Conservation (phyloP, 2,329 filamentous ascomycete species). For the Fusarium sp. region DNA sequence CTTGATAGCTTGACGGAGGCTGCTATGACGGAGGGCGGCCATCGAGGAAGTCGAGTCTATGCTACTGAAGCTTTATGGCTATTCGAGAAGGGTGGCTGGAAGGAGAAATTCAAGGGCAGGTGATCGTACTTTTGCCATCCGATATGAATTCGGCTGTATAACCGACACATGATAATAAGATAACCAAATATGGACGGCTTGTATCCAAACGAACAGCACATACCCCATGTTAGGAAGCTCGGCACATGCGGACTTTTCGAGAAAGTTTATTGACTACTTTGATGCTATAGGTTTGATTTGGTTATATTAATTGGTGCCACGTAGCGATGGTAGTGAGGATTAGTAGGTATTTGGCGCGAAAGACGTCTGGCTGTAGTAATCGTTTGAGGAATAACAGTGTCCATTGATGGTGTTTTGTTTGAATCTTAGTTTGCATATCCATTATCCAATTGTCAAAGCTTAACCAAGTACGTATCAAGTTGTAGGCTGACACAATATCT, state of each 20-base stretch:
- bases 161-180: not conserved
- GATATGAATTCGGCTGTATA: not conserved
- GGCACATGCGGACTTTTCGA: not conserved
- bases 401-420: not conserved
- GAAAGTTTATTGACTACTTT: not conserved
- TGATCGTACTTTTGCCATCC: slow-evolving; percentile 37
- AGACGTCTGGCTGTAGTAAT: not conserved
- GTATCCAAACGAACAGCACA: not conserved
- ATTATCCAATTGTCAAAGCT: not conserved
- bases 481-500: slow-evolving; percentile 1
- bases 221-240: not conserved
- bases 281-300: not conserved
- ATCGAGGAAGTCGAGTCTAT: slow-evolving; percentile 85
- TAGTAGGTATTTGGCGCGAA: not conserved
- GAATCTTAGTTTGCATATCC: not conserved
- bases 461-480: not conserved
- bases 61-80: slow-evolving; percentile 92
- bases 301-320: slow-evolving; percentile 20
- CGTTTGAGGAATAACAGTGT: not conserved
- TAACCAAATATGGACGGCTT: not conserved
- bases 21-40: slow-evolving; percentile 75
- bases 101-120: slow-evolving; percentile 69
- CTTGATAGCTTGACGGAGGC: slow-evolving; percentile 83
- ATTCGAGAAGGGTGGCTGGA: slow-evolving; percentile 79
- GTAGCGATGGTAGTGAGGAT: slow-evolving; percentile 1